These are phyloP conservation scores for Silybum marianum DNA, from an alignment of 129 eudicot species.

Conservation along the genomic window DNA sequence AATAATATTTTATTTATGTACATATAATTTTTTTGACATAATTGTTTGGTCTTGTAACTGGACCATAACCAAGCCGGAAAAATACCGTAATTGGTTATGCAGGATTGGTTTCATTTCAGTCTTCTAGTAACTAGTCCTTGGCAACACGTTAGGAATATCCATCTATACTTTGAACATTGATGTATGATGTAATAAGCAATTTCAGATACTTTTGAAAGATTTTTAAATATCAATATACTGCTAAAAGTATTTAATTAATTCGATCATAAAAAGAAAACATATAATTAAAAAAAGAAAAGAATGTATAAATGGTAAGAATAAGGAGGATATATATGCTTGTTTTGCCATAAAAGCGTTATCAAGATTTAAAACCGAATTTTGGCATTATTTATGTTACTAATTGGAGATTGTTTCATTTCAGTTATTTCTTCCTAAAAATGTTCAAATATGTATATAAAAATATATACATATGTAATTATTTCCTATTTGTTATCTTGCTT, in stretches of 20 bases:
- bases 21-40: no score
- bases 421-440: background rate
- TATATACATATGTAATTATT: no score
- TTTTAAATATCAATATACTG: background rate
- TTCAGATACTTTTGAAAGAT: background rate
- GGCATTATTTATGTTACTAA: background rate
- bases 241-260: no score
- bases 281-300: background rate
- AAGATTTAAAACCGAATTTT: background rate
- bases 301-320: background rate
- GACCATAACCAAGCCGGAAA: no score
- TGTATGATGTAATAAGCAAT: background rate
- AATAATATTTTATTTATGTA: no score
- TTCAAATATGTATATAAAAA: background rate
- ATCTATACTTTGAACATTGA: background rate
- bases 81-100: no score
- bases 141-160: background rate
- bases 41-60: no score
- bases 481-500: background rate
- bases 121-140: no score
- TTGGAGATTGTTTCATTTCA: background rate
- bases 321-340: background rate
- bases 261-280: no score
- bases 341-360: background rate
- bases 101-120: background rate